Conservation (phyloP, 257 asterid species). For the Sherardia arvensis region DNA sequence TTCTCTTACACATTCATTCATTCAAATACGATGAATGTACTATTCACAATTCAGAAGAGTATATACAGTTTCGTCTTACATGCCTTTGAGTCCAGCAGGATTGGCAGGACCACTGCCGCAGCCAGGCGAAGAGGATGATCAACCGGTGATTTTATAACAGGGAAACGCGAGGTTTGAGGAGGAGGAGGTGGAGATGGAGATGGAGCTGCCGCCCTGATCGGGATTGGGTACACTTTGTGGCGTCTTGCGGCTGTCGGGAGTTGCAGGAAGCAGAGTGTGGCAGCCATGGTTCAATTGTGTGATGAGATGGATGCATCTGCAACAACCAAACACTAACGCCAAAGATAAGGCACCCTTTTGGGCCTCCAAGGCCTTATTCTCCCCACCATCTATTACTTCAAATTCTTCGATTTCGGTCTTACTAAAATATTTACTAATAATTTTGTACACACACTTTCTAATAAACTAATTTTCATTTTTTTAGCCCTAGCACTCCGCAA, state of each 20-base stretch:
- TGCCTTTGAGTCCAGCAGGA: slow-evolving; percentile 53
- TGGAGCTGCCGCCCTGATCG: slow-evolving; percentile 4
- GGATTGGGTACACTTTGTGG: slow-evolving; percentile 6
- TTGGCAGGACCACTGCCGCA: slow-evolving; percentile 52
- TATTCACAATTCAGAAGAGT: too few relatives aligned
- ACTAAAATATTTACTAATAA: too few relatives aligned
- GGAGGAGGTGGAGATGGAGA: neutral
- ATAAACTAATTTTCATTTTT: too few relatives aligned
- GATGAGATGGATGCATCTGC: neutral
- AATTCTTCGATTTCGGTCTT: too few relatives aligned
- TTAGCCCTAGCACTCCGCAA: too few relatives aligned
- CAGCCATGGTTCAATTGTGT: slow-evolving; percentile 29
- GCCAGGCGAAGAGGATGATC: slow-evolving; percentile 58
- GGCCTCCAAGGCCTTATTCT: too few relatives aligned
- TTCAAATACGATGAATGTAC: too few relatives aligned
- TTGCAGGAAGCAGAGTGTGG: slow-evolving; percentile 54
- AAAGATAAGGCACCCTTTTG: too few relatives aligned
- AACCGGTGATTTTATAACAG: slow-evolving; percentile 23
- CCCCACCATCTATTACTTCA: too few relatives aligned
- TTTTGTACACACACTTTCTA: too few relatives aligned
- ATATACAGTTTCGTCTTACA: neutral
- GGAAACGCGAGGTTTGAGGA: slow-evolving; percentile 7
- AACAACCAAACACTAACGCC: too few relatives aligned
- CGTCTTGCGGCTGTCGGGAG: slow-evolving; percentile 24
- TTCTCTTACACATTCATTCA: neutral